phyloP scores from a whole-genome alignment of 139 green algal species.

The Pseudopediastrum boryanum region DNA sequence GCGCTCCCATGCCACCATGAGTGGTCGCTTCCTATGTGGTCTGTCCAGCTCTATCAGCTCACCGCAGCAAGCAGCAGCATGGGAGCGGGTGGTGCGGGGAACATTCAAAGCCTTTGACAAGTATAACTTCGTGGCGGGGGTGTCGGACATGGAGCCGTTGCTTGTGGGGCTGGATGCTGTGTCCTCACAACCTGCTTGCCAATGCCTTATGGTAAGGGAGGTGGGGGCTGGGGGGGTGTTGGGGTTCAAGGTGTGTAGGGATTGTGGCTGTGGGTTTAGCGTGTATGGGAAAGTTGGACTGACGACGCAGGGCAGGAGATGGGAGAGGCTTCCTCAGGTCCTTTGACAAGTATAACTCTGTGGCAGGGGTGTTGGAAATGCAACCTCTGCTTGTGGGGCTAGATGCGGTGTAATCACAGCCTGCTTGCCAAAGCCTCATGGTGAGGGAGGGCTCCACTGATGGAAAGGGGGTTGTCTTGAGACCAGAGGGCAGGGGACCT shows the following conservation, averaged over 20 bases:
- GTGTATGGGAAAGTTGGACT: not conserved
- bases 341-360: not conserved
- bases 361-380: not conserved
- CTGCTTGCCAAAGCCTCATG: too few species aligned
- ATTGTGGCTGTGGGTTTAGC: not conserved
- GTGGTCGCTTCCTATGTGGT: not conserved
- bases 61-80: not conserved
- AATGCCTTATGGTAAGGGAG: not conserved
- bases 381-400: too few species aligned
- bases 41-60: constrained; percentile 1
- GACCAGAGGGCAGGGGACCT: too few species aligned
- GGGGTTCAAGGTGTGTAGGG: not conserved
- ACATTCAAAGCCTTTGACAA: constrained; percentile 6
- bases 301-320: not conserved
- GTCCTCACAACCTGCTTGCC: constrained; percentile 7
- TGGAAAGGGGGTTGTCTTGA: too few species aligned
- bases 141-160: constrained; percentile 12
- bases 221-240: not conserved
- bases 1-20: not conserved
- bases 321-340: not conserved
- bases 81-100: not conserved
- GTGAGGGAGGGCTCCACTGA: too few species aligned
- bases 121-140: constrained; percentile 21
- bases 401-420: too few species aligned
- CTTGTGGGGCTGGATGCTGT: constrained; percentile 11